A percentile compares a stretch with the other conserved stretches of the same genome.
Evolutionary conservation across 225 moss, liverwort and hornwort genomes (phyloP).

Genomic region (Marchantia polymorpha): DNA sequence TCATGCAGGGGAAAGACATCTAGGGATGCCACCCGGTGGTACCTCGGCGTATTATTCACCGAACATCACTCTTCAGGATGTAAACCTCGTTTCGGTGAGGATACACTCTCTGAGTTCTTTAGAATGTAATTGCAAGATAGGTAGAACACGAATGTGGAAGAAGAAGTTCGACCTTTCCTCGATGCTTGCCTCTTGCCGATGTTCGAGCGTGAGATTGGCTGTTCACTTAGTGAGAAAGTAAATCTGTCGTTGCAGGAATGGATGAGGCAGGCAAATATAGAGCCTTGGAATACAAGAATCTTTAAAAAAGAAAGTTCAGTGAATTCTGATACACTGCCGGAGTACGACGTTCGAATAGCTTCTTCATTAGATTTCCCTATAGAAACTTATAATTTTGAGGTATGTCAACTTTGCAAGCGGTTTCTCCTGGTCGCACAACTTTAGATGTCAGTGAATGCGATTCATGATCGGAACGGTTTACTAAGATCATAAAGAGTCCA

Average conservation of each 20-base stretch:
- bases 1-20: slow-evolving; percentile 46
- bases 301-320: slow-evolving; percentile 40
- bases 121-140: background rate
- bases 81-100: slow-evolving; percentile 55
- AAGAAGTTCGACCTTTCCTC: background rate
- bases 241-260: slow-evolving; percentile 45
- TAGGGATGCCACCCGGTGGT: slow-evolving; percentile 59
- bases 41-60: slow-evolving; percentile 56
- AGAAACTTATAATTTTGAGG: slow-evolving; percentile 46
- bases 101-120: background rate
- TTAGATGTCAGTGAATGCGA: too few relatives aligned
- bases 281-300: slow-evolving; percentile 74
- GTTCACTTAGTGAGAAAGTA: background rate
- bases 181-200: background rate
- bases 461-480: too few relatives aligned
- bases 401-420: background rate
- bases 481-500: too few relatives aligned
- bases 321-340: slow-evolving; percentile 38
- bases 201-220: too few relatives aligned
- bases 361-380: slow-evolving; percentile 48
- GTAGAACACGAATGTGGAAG: background rate
- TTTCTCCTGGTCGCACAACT: too few relatives aligned
- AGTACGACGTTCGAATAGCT: slow-evolving; percentile 61
- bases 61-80: slow-evolving; percentile 48
- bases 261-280: slow-evolving; percentile 53